Base-by-base conservation (phyloP, 352 stramenopile species). In the Pythium grandisporangium region DNA sequence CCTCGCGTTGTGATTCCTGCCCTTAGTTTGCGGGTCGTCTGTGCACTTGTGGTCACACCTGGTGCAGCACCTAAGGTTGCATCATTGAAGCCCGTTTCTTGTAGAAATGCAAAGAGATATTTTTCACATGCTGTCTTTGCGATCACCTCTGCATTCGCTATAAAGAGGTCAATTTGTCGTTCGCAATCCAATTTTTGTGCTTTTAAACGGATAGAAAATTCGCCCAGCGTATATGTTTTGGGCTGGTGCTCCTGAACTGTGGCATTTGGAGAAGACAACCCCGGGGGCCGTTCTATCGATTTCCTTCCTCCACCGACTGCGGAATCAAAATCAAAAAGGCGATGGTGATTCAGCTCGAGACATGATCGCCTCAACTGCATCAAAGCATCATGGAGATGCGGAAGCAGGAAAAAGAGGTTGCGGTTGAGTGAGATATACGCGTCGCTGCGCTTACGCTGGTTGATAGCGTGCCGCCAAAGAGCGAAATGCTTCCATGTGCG, bases 401-500 rank as follows among this genome's bases (percentile, higher is more conserved):
- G 75, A 6, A 93, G 73, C 27, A 97, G 58, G 11, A 96, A 63
- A 43, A 97, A 97, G 3, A 97, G 65, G 16, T 82, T 76, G 35
- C 72, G 67, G n/a, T 72, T 77, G 2, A 97, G 53, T 3, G 60
- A 66, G 0, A 67, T 23, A 10, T 57, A 45, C 8, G 48, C 65
- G 17, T 63, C 49, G 13, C 42, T 44, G 13, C 52, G 77, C 57
- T 70, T 83, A 33, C 53, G 47, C 0, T 62, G 38, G 22, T 69
- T 84, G 22, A 97, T 45, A 23, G 63, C 58, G 43, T 69, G 70
- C 26, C 86, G 90, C 91, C 91, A 97, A 13, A 90, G 58, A 5
- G 49, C 68, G 47, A 97, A 97, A 20, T 58, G 70, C 49, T 97
- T 97, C 90, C 90, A 97, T 16, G 69, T 33, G 5, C 75, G 72